Percentiles rank a stretch among this genome's conserved stretches.
These are phyloP conservation scores for Hypoxylon fragiforme DNA, from an alignment of 495 filamentous ascomycete species.

Conservation along the genomic window DNA sequence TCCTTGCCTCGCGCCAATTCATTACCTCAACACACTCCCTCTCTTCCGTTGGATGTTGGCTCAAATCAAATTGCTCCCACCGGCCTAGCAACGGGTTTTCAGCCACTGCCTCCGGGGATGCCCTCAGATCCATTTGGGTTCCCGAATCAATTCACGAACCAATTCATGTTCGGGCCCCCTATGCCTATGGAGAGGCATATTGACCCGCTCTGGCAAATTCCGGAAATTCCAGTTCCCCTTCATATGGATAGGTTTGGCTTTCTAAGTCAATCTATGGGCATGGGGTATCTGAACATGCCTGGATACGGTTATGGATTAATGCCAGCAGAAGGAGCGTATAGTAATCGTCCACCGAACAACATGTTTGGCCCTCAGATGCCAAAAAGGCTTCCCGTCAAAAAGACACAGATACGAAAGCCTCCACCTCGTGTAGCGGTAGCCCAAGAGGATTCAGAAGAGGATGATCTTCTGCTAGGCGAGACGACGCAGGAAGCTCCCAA, in stretches of 20 bases:
- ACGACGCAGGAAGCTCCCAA: slow-evolving; percentile 3
- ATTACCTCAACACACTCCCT: not conserved
- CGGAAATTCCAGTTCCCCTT: slow-evolving; percentile 22
- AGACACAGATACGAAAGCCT: slow-evolving; percentile 4
- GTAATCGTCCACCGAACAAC: not conserved
- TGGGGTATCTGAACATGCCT: slow-evolving; percentile 11
- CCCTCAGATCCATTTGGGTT: slow-evolving; percentile 6
- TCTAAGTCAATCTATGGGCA: slow-evolving; percentile 15
- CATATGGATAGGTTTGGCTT: slow-evolving; percentile 24
- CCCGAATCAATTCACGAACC: slow-evolving; percentile 15
- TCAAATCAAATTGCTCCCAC: not conserved
- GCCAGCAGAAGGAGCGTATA: slow-evolving; percentile 2
- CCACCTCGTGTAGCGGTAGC: slow-evolving; percentile 4
- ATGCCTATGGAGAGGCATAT: slow-evolving; percentile 12
- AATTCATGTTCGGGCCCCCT: slow-evolving; percentile 13
- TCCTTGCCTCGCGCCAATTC: slow-evolving; percentile 11
- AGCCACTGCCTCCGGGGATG: slow-evolving; percentile 11
- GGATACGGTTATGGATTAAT: slow-evolving; percentile 14
- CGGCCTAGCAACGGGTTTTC: slow-evolving; percentile 1
- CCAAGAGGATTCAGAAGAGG: slow-evolving; percentile 28
- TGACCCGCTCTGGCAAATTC: slow-evolving; percentile 36
- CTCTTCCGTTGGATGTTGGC: not conserved
- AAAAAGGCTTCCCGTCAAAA: slow-evolving; percentile 11
- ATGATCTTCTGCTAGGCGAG: slow-evolving; percentile 27
- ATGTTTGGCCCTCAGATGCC: not conserved